phyloP scores from a whole-genome alignment of 1,284 basidiomycete species.

The Hemileia vastatrix region DNA sequence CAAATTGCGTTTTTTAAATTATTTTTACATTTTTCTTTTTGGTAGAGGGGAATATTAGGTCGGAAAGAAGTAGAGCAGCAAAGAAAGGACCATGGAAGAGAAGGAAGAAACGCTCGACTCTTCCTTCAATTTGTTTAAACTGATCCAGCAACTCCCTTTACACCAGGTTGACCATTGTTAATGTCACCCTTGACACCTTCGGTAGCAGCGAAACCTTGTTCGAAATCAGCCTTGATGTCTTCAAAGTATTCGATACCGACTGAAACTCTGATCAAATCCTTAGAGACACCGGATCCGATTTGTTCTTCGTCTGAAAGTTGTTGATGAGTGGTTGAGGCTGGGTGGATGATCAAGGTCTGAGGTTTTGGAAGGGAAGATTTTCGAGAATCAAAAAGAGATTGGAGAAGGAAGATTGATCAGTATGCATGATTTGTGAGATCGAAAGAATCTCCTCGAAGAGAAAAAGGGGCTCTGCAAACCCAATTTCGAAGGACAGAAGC shows the following conservation, averaged over 20 bases:
- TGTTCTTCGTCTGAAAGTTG: conserved; percentile 65
- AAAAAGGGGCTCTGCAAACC: conserved; percentile 27
- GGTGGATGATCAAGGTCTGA: conserved; percentile 51
- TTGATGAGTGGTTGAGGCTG: conserved; percentile 70
- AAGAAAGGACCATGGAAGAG: not conserved
- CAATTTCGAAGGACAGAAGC: too few species aligned
- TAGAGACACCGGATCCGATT: conserved; percentile 60
- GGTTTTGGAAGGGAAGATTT: conserved; percentile 24
- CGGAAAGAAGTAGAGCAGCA: not conserved
- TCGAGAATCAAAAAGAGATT: conserved; percentile 29
- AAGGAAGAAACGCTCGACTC: not conserved
- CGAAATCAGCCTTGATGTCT: conserved; percentile 28
- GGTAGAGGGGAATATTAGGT: too few species aligned
- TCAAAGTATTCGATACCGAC: conserved; percentile 76
- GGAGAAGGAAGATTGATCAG: conserved; percentile 9
- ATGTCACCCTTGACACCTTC: not conserved
- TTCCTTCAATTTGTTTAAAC: not conserved
- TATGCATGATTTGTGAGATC: conserved; percentile 48
- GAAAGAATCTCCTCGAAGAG: conserved; percentile 69
- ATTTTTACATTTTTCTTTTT: too few species aligned
- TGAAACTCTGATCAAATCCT: conserved; percentile 65
- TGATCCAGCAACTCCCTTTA: not conserved
- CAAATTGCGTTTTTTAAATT: too few species aligned
- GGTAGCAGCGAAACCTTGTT: too few species aligned
- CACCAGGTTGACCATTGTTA: not conserved